Base-by-base conservation (phyloP, 1,284 basidiomycete species). In the Trichosporon faecale region DNA sequence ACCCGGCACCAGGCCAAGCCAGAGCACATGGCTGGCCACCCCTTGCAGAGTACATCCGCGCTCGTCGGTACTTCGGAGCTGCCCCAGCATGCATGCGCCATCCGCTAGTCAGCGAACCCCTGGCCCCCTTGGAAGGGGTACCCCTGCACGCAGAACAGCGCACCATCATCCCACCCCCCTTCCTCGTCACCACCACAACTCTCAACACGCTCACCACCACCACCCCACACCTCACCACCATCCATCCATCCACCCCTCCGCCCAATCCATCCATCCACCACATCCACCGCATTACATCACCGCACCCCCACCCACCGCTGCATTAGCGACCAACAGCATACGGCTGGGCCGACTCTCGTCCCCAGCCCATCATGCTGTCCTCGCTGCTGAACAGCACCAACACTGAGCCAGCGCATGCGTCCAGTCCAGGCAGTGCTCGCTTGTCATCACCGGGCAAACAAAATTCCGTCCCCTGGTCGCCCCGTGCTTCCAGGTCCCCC, bases 331-430 rank as follows among this genome's bases (percentile, higher is more conserved):
- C 27, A 31, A 31, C 57, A 61, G 57, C 57, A 61, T 31, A 61
- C 57, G 57, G 57, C 57, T 61, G 57, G 57, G 57, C 14, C 21
- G 7, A 52, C 49, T 11, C 21, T 29, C 21, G 57, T 61, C 29
- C 57, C 57, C 57, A 60, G 55, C 37, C 25, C 44, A 64, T 29
- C 40, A 68, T 68, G 67, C 67, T 68, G 25, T 68, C 67, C 61
- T 52, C 40, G 1, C 61, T 68, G 7, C 67, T 68, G 40, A 68
- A 68, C 67, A 64, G 35, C 23, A 60, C 63, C 44, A 68, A 67
- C 66, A 67, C 37, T 18, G 67, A 68, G 21, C 46, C 67, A 33
- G 31, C 29, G 16, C 57, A 61, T 61, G 57, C 57, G 27, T 61
- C 57, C 57, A 61, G 33, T 35, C 64, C n/a, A 49, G 66, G 35